These are phyloP conservation scores for Cystobasidium ongulense DNA, from an alignment of 768 basidiomycete genomes.

Conservation along the genomic window DNA sequence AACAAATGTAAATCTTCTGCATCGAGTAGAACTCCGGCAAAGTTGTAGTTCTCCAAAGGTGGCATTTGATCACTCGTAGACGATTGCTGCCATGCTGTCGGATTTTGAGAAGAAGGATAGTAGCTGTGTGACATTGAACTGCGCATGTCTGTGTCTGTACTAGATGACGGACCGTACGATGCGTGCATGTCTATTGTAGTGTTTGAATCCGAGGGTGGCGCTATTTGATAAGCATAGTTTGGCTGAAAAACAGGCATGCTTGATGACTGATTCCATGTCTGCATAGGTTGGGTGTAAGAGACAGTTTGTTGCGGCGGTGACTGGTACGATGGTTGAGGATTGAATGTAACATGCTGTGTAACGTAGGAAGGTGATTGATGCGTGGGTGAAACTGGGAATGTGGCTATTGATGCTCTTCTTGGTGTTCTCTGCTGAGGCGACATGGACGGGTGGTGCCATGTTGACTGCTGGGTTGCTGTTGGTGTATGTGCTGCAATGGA, in stretches of 20 bases:
- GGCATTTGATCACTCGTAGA: not conserved
- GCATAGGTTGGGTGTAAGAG: not conserved
- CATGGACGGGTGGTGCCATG: not conserved
- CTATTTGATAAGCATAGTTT: not conserved
- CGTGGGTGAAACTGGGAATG: not conserved
- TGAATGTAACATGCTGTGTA: not conserved
- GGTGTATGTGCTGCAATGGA: conserved; percentile 10
- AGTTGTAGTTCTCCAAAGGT: conserved; percentile 21
- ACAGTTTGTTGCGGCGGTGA: not conserved
- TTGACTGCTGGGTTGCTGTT: not conserved
- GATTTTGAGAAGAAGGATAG: not conserved
- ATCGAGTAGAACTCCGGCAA: conserved; percentile 19
- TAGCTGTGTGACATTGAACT: not conserved
- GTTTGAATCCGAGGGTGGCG: not conserved
- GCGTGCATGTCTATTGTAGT: not conserved
- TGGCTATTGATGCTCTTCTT: conserved; percentile 5
- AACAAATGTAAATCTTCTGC: conserved; percentile 25
- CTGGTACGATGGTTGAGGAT: not conserved
- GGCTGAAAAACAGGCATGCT: not conserved
- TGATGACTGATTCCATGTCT: not conserved
- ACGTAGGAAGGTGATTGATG: not conserved
- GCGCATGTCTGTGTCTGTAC: not conserved
- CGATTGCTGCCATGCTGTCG: not conserved
- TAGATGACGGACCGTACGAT: not conserved
- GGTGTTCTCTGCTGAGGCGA: not conserved